Conservation (phyloP, 139 green algal genomes). For the Picochlorum sp. region DNA sequence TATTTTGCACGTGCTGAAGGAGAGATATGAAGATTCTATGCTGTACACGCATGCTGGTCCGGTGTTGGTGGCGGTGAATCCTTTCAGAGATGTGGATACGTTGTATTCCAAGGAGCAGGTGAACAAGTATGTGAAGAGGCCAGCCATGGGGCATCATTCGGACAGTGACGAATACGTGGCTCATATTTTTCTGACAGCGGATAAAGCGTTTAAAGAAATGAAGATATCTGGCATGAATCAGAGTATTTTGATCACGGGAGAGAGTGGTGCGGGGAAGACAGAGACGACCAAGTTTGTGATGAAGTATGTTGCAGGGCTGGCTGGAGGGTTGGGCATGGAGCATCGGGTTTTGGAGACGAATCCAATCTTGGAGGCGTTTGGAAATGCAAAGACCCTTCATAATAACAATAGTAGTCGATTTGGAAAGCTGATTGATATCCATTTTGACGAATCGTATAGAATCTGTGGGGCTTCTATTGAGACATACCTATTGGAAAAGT, state of each 20-base stretch:
- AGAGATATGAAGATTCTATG: constrained; percentile 32
- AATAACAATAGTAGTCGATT: constrained; percentile 93
- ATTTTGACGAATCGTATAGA: constrained; percentile 57
- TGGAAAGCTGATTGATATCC: constrained; percentile 85
- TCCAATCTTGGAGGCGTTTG: constrained; percentile 90
- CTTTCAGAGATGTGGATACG: constrained; percentile 60
- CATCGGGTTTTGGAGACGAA: constrained; percentile 75
- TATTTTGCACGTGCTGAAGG: constrained; percentile 68
- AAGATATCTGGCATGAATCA: constrained; percentile 26
- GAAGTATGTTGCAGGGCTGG: constrained; percentile 74
- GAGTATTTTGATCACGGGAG: constrained; percentile 55
- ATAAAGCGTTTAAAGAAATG: constrained; percentile 60
- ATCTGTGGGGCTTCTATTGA: constrained; percentile 67
- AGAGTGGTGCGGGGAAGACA: constrained; percentile 84
- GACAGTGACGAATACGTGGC: constrained; percentile 26
- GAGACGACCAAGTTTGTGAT: constrained; percentile 95
- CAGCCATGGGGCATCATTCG: not conserved
- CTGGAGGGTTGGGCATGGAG: constrained; percentile 53
- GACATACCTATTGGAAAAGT: constrained; percentile 91
- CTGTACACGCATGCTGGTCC: constrained; percentile 80
- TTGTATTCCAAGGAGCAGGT: constrained; percentile 65
- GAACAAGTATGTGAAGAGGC: constrained; percentile 46
- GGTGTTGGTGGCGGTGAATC: constrained; percentile 85
- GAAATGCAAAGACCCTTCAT: constrained; percentile 88
- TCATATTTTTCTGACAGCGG: constrained; percentile 75